Percentiles rank a stretch among this genome's conserved stretches.
These are phyloP conservation scores for Rhynchospora breviuscula DNA, from an alignment of 176 grass and related monocot genomes.

Conservation along the genomic window DNA sequence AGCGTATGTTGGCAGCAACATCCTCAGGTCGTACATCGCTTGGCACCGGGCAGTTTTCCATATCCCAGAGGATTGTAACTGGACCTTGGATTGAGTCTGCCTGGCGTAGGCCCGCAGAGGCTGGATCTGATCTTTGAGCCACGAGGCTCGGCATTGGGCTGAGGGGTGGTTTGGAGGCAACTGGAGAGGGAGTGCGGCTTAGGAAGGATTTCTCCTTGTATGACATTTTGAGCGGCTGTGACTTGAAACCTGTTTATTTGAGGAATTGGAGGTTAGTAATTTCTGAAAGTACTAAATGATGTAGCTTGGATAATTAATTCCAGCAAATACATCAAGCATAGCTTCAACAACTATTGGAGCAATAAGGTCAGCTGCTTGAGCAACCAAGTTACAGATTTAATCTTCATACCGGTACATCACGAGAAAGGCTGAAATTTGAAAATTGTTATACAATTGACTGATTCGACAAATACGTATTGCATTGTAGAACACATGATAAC, in stretches of 20 bases:
- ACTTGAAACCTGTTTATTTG: conserved; percentile 10
- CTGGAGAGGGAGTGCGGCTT: neutral
- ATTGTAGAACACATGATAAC: neutral
- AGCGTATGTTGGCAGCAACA: conserved; percentile 77
- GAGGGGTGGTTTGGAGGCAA: conserved; percentile 5
- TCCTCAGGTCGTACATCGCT: conserved; percentile 83
- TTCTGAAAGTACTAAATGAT: neutral
- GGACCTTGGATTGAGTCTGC: conserved; percentile 39
- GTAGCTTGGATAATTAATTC: neutral
- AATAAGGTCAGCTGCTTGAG: neutral
- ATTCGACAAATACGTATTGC: neutral
- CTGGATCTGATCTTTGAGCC: neutral
- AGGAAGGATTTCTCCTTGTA: conserved; percentile 3
- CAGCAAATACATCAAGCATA: neutral
- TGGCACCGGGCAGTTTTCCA: conserved; percentile 88
- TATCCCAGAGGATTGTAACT: conserved; percentile 90
- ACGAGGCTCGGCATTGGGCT: neutral
- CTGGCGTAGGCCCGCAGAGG: neutral
- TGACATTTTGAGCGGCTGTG: neutral
- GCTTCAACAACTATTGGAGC: neutral
- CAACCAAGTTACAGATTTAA: neutral
- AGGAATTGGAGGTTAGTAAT: conserved; percentile 12
- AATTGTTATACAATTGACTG: too few species aligned
- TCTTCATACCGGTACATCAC: neutral
- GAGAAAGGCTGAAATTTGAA: neutral